Evolutionary conservation across 495 filamentous ascomycete species (phyloP), one percentile per base, ranked within the genome.

Genomic region (Friedmanniomyces simplex): DNA sequence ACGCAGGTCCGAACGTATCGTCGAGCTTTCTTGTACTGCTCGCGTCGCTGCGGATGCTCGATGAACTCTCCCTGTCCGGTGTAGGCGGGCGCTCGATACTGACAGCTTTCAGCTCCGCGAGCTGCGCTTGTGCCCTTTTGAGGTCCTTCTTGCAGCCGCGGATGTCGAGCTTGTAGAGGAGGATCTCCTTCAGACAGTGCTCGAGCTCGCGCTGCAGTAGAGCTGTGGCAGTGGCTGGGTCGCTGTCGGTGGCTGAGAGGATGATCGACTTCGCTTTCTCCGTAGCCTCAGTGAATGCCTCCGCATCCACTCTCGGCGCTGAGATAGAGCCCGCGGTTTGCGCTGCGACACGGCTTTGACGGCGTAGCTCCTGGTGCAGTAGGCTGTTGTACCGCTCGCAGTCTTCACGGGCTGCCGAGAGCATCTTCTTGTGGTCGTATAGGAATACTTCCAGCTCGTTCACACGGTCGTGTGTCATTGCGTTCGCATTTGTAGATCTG

Each of bases 91-190:
- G 12, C 28, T 48, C 18, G 24, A 25, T 20, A 22, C 16, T 39
- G 11, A 34, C n/a, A 14, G 32, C 41, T 41, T 62, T 49, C 4
- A 56, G 21, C 20, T 37, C 24, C 21, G 57, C 50, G 28, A 63
- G 49, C 28, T 49, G 30, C 34, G 55, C 55, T 10, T 59, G 41
- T 7, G 63, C 63, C 6, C 37, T 54, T 47, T 52, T 63, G 25
- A 66, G 25, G 21, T 63, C 63, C 24, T 60, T 66, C 43, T 52
- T 62, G 49, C 60, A 63, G 26, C 60, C 59, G 30, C 50, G 59
- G 11, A 59, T 53, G 37, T 66, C 63, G 32, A 66, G 57, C 34
- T 54, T 63, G 53, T 64, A 61, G n/a, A 58, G 53, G 10, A 64
- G 34, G 26, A 62, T 64, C n/a, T 64, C 58, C 20, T 58, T 24